Conservation (phyloP, 2,329 filamentous ascomycete species). For the Cryphonectria carpinicola region DNA sequence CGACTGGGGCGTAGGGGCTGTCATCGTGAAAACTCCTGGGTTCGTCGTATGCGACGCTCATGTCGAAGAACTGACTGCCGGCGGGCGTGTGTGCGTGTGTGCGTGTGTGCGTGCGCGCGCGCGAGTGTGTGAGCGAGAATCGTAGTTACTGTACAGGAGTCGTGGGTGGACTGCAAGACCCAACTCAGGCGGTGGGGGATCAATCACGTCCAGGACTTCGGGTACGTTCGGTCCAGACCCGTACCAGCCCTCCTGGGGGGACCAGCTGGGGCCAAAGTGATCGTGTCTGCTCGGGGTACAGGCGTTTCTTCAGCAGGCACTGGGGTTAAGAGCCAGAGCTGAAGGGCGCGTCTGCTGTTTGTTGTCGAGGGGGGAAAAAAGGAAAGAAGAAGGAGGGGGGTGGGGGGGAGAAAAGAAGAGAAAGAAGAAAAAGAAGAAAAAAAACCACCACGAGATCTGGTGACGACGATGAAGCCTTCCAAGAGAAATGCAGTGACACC, state of each 20-base stretch:
- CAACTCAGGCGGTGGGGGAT: too few relatives aligned
- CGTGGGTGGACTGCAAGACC: background rate
- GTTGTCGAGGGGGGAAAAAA: background rate
- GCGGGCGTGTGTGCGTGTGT: background rate
- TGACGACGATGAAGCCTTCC: background rate
- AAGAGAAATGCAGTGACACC: background rate
- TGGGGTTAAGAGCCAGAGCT: background rate
- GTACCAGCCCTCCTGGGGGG: background rate
- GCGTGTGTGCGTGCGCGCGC: background rate
- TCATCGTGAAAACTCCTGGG: slow-evolving; percentile 53
- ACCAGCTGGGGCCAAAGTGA: background rate
- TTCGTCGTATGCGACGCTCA: slow-evolving; percentile 60
- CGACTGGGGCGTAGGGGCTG: slow-evolving; percentile 52
- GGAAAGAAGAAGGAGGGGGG: background rate
- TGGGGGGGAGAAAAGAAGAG: background rate
- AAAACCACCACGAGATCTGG: background rate
- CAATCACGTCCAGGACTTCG: background rate
- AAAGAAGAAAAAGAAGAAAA: background rate
- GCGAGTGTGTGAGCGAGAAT: background rate
- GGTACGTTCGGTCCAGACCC: background rate
- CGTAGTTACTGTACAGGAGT: background rate
- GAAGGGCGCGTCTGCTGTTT: background rate
- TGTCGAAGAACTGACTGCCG: slow-evolving; percentile 32
- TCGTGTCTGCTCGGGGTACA: background rate
- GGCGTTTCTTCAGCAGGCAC: background rate